Base-by-base conservation (phyloP, 108 stramenopile genomes). In the Discostella stelligeroides region DNA sequence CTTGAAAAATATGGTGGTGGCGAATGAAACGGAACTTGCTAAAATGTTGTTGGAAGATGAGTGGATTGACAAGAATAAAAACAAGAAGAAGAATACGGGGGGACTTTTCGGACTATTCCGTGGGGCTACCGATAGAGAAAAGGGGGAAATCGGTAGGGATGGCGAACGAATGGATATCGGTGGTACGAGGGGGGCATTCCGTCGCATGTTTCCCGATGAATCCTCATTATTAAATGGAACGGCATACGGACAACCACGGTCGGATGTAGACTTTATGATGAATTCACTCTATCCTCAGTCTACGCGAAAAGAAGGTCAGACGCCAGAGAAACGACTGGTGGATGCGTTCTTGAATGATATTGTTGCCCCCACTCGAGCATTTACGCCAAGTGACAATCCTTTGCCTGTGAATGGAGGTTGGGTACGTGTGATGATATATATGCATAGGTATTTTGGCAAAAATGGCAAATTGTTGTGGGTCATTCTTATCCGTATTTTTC, bases 211-310 rank as follows among this genome's bases (percentile, higher is more conserved):
- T 50, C 59, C 56, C 13, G 34, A 47, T n/a, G 69, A 42, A 20
- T 51, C 60, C 49, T 50, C 64, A 13, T 38, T 39, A 13, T 38
- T 39, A 49, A 73, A 73, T 64, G 75, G 41, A 48, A 63, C 68
- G 30, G 42, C 57, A 18, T 23, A 21, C 10, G 63, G 40, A 12
- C 43, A 51, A 42, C 47, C 38, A 56, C 38, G 15, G 54, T 38
- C 58, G 49, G 73, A 72, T 25, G 38, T 74, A 28, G 58, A 43
- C 17, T 66, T 76, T 14, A 70, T 82, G 71, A 74, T 82, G 50
- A 72, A 74, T 38, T 56, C 66, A 8, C 65, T 89, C 15, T 93
- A 85, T 59, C 92, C 92, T 10, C 72, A 85, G 58, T 91, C 89
- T 15, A 86, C 79, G 7, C 73, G 86, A 1, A 88, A 86, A 40